Base-by-base conservation (phyloP, 1,139 yeast genomes). In the Taphrina sp. region DNA sequence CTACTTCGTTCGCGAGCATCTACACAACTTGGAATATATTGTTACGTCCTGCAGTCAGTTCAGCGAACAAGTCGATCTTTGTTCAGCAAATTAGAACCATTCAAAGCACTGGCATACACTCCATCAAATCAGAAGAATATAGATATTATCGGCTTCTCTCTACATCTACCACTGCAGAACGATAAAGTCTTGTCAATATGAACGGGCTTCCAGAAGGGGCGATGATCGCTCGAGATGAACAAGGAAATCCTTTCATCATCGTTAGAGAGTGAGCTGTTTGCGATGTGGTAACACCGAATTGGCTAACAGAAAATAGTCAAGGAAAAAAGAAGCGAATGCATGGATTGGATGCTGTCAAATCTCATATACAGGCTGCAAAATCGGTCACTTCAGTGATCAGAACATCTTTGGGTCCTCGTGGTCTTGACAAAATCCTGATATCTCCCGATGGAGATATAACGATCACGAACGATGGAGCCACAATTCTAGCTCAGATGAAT, bases 391-490 rank as follows among this genome's bases (percentile, higher is more conserved):
- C 90, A 31, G 88, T 94, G 61, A 85, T 94, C 61, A 86, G 85
- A 68, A 86, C 96, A 1, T 88, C 96, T 0, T 75, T 94, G 63
- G 99, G 98, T 4, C 98, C 98, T 58, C 80, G 98, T 68, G 65
- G 99, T n/a, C 75, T 94, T 67, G 98, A 94, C 70, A 94, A 94
- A 74, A 92, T 94, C 65, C 76, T 94, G 65, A 87, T 92, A 62
- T 77, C 82, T 28, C 97, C 94, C 43, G 98, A 92, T 69, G 98
- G 98, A 23, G 98, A 92, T 61, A 94, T 94, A 70, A 92, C 96
- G 56, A 92, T 94, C 63, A 94, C 99, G 55, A 94, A 94, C 69
- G 98, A 94, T 69, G 98, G 99, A 64, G 98, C 98, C 55, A 94
- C 98, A 8, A 92, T 94, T 67, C 76, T 94, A 64, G 78, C 95